These are phyloP conservation scores for Sorghum bicolor DNA, from an alignment of 176 grass and related monocot genomes.

Conservation along the genomic window Sorghum_bicolor_NCBIv3 NC_012870.2:56705001-56705500, in stretches of 20 bases:
- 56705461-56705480: slow-evolving; percentile 23
- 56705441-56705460: neutral
- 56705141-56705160: neutral
- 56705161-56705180: neutral
- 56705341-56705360: neutral
- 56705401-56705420: neutral
- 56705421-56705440: neutral
- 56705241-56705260: neutral
- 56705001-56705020: neutral
- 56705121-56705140: neutral
- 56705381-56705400: neutral
- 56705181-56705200: neutral
- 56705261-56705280: neutral
- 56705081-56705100: neutral
- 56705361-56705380: neutral
- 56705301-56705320: neutral
- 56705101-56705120: neutral
- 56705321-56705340: neutral
- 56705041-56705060: neutral
- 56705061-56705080: neutral
- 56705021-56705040: neutral
- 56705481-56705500: slow-evolving; percentile 16
- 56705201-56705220: neutral
- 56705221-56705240: neutral
- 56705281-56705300: neutral